Percentiles rank a stretch among this genome's conserved stretches.
Conservation (phyloP, 805 yeast species). For the Sugiyamaella valdiviana region DNA sequence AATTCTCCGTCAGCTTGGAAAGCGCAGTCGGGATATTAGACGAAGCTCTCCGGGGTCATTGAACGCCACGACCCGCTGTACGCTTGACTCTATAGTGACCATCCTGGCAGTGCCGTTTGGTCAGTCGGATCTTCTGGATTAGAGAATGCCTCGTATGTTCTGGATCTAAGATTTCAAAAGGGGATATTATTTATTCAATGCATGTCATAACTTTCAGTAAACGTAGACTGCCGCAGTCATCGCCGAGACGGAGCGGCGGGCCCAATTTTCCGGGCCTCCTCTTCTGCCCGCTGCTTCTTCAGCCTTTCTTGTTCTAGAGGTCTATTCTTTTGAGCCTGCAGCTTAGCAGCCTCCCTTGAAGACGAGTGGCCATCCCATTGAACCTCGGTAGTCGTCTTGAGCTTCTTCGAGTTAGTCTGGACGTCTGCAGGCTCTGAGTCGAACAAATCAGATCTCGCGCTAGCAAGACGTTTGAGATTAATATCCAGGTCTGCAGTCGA, state of each 20-base stretch:
- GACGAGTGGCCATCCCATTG: slow-evolving; percentile 13
- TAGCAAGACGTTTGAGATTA: slow-evolving; percentile 35
- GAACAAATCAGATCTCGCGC: slow-evolving; percentile 26
- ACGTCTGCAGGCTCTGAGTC: slow-evolving; percentile 19
- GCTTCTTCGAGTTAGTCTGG: slow-evolving; percentile 1
- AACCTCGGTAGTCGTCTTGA: slow-evolving; percentile 12
- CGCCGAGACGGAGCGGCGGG: not conserved
- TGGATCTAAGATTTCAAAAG: not conserved
- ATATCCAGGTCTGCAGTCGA: slow-evolving; percentile 31
- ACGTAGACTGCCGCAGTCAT: not conserved
- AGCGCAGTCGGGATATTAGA: slow-evolving; percentile 18
- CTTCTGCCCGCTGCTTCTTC: not conserved
- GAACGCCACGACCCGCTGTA: slow-evolving; percentile 17
- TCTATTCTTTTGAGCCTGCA: slow-evolving; percentile 7
- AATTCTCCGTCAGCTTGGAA: slow-evolving; percentile 37
- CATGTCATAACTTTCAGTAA: not conserved
- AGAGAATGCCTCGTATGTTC: no score
- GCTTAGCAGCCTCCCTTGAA: slow-evolving; percentile 6
- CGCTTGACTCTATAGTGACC: not conserved
- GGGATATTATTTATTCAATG: not conserved
- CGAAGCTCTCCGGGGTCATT: slow-evolving; percentile 13
- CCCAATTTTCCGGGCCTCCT: slow-evolving; percentile 1
- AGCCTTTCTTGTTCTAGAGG: not conserved
- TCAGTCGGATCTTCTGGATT: slow-evolving; percentile 17
- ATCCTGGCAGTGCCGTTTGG: slow-evolving; percentile 19